Evolutionary conservation across 768 basidiomycete genomes (phyloP).

Genomic region (Boletus fagicola): DNA sequence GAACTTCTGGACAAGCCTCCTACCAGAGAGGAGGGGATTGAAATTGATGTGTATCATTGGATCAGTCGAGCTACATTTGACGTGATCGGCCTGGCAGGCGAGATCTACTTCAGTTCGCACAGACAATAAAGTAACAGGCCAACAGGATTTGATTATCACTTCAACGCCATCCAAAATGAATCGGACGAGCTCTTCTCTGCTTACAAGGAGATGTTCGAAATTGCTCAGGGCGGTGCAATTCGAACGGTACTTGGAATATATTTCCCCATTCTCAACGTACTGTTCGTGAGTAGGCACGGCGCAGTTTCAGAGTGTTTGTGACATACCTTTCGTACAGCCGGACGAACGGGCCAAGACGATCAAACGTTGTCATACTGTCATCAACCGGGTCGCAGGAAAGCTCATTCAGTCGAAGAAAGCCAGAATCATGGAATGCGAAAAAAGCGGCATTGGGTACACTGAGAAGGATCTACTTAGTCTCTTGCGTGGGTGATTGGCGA

Average conservation of each 20-base stretch:
- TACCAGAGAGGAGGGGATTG: constrained; percentile 23
- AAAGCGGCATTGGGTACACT: constrained; percentile 46
- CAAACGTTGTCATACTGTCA: constrained; percentile 56
- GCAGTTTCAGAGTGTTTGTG: neutral
- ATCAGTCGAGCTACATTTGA: constrained; percentile 84
- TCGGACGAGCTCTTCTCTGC: constrained; percentile 75
- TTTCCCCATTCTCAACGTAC: constrained; percentile 49
- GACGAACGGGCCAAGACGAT: constrained; percentile 50
- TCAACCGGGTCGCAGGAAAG: constrained; percentile 67
- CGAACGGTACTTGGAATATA: constrained; percentile 54
- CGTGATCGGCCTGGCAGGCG: constrained; percentile 87
- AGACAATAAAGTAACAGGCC: constrained; percentile 1
- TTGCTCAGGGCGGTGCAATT: constrained; percentile 50
- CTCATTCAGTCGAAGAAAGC: constrained; percentile 78
- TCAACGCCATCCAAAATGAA: constrained; percentile 79
- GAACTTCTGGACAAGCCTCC: constrained; percentile 39
- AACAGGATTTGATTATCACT: constrained; percentile 81
- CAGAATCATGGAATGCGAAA: constrained; percentile 62
- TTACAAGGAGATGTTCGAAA: constrained; percentile 83
- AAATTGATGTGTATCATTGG: constrained; percentile 78
- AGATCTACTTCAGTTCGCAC: constrained; percentile 11
- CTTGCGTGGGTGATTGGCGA: constrained; percentile 51
- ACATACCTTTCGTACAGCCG: constrained; percentile 41
- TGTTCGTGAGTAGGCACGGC: constrained; percentile 50
- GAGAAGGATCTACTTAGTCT: constrained; percentile 79